Evolutionary conservation across 1,284 basidiomycete species (phyloP).

Genomic region (Coniferiporia sulphurascens): DNA sequence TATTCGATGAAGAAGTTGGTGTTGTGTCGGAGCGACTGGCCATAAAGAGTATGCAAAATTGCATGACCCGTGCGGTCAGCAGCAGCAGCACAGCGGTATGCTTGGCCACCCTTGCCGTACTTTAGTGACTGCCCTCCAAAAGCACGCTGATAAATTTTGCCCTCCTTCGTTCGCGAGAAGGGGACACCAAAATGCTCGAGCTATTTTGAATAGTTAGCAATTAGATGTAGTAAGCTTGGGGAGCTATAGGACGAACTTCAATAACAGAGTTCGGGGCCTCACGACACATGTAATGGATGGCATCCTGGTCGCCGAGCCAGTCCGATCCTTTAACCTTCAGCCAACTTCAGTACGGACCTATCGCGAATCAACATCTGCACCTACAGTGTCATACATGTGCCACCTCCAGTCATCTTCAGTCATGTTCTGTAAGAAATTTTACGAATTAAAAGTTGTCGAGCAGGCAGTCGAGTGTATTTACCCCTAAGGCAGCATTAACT

Average conservation of each 20-base stretch:
- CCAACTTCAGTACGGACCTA: slow-evolving; percentile 8
- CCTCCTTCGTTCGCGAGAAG: slow-evolving; percentile 98
- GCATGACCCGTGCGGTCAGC: slow-evolving; percentile 99
- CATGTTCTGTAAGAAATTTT: slow-evolving; percentile 74
- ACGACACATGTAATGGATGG: slow-evolving; percentile 98
- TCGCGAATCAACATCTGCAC: slow-evolving; percentile 23
- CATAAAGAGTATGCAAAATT: slow-evolving; percentile 97
- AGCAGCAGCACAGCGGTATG: slow-evolving; percentile 97
- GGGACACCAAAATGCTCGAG: slow-evolving; percentile 99
- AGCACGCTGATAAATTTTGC: slow-evolving; percentile 99
- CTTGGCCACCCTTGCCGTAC: slow-evolving; percentile 98
- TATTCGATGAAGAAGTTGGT: slow-evolving; percentile 99
- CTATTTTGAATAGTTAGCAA: slow-evolving; percentile 36
- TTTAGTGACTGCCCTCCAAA: slow-evolving; percentile 99
- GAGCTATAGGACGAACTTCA: slow-evolving; percentile 51
- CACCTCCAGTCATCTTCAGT: slow-evolving; percentile 99
- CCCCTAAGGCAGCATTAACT: slow-evolving; percentile 97
- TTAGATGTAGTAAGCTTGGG: background rate
- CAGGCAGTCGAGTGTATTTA: slow-evolving; percentile 35
- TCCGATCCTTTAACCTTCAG: slow-evolving; percentile 94
- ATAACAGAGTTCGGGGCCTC: slow-evolving; percentile 94
- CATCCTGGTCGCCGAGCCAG: slow-evolving; percentile 99
- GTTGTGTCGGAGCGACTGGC: slow-evolving; percentile 98
- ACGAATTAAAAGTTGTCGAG: background rate
- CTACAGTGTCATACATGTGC: slow-evolving; percentile 99